Conservation (phyloP, 2,329 filamentous ascomycete genomes). For the Chaetomium sp. region DNA sequence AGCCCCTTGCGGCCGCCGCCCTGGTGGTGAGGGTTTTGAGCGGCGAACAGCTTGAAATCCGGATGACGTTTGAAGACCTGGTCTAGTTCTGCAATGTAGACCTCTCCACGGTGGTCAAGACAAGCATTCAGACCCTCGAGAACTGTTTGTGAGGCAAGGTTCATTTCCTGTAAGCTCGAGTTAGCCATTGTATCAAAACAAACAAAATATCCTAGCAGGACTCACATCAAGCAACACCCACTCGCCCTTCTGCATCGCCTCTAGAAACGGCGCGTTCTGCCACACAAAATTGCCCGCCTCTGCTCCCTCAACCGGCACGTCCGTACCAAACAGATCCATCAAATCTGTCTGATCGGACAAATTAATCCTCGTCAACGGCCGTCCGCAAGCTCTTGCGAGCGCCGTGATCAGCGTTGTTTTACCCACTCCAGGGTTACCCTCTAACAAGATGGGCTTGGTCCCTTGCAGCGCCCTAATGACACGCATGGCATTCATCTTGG, state of each 20-base stretch:
- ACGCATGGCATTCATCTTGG: slow-evolving; percentile 84
- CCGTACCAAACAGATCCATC: slow-evolving; percentile 95
- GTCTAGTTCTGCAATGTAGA: slow-evolving; percentile 93
- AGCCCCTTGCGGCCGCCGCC: slow-evolving; percentile 93
- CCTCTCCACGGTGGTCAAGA: slow-evolving; percentile 91
- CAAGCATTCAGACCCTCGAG: slow-evolving; percentile 96
- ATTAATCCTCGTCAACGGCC: slow-evolving; percentile 89
- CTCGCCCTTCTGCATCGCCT: slow-evolving; percentile 93
- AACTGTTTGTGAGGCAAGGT: slow-evolving; percentile 93
- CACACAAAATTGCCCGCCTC: slow-evolving; percentile 89
- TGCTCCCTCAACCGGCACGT: slow-evolving; percentile 92
- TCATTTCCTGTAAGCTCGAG: slow-evolving; percentile 70
- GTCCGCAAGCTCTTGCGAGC: slow-evolving; percentile 76
- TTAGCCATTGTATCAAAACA: slow-evolving; percentile 7
- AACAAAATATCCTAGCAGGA: neutral
- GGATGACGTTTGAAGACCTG: slow-evolving; percentile 90
- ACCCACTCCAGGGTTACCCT: slow-evolving; percentile 96
- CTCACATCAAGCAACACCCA: slow-evolving; percentile 84
- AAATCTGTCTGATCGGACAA: slow-evolving; percentile 96
- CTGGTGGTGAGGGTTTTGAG: slow-evolving; percentile 97
- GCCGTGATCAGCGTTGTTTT: slow-evolving; percentile 94
- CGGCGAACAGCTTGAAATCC: slow-evolving; percentile 91
- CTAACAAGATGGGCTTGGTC: slow-evolving; percentile 86
- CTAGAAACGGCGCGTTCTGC: slow-evolving; percentile 92
- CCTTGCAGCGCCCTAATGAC: slow-evolving; percentile 87